These are phyloP conservation scores for Penicillium ucsense DNA, from an alignment of 495 filamentous ascomycete species.

Conservation along the genomic window DNA sequence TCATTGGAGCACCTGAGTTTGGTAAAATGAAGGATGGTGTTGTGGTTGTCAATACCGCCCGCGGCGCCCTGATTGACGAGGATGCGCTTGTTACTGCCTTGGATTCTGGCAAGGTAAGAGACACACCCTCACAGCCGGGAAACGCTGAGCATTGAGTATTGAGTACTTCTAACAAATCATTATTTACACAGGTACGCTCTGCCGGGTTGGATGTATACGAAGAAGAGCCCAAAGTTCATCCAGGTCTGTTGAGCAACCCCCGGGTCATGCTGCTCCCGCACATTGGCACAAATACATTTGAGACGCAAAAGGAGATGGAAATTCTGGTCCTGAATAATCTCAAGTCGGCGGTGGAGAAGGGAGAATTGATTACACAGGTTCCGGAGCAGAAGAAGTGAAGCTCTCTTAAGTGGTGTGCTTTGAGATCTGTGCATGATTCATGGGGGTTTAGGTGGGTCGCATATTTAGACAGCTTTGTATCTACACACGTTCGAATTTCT, in stretches of 20 bases:
- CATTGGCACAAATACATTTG: conserved; percentile 62
- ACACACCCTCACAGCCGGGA: too few species aligned
- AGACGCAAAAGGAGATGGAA: conserved; percentile 71
- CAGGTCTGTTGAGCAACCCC: conserved; percentile 58
- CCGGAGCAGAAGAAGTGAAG: conserved; percentile 48
- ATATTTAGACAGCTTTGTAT: too few species aligned
- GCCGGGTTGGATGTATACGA: conserved; percentile 76
- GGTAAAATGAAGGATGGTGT: conserved; percentile 66
- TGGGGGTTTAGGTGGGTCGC: too few species aligned
- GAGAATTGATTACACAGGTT: conserved; percentile 59
- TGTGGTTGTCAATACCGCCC: conserved; percentile 75
- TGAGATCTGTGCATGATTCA: too few species aligned
- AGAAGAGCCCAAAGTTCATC: conserved; percentile 63
- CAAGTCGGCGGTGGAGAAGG: conserved; percentile 50
- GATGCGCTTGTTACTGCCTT: conserved; percentile 61
- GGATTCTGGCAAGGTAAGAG: conserved; percentile 53
- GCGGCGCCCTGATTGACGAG: conserved; percentile 73
- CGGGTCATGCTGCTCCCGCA: conserved; percentile 69
- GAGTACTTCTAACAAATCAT: neutral
- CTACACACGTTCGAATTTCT: too few species aligned
- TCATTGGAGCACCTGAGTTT: conserved; percentile 56
- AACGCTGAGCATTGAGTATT: neutral
- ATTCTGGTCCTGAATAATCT: conserved; percentile 61
- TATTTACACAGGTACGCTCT: conserved; percentile 28
- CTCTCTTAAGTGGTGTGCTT: too few species aligned